Conservation (phyloP, 2,329 filamentous ascomycete genomes). For the Colletotrichum chrysophilum region DNA sequence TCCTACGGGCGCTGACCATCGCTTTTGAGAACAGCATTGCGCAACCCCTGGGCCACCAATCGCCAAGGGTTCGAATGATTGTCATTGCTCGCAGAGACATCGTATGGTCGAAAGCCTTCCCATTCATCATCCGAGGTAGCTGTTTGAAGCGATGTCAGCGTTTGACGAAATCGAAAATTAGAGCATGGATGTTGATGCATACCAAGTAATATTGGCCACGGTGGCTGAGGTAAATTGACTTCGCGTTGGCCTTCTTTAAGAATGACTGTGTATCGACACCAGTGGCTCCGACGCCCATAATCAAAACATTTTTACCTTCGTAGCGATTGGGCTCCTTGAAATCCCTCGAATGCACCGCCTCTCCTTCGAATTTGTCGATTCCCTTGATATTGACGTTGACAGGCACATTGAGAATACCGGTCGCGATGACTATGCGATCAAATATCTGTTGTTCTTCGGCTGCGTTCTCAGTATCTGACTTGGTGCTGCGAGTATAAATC, state of each 20-base stretch:
- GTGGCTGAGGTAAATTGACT: conserved; percentile 17
- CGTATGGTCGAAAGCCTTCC: conserved; percentile 13
- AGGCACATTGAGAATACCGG: conserved; percentile 6
- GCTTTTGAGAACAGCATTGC: neutral
- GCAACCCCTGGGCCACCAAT: neutral
- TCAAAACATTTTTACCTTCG: conserved; percentile 59
- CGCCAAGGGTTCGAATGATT: neutral
- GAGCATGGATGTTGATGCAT: neutral
- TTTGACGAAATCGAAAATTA: neutral
- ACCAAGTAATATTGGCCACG: conserved; percentile 7
- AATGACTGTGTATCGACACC: conserved; percentile 63
- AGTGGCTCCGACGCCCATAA: conserved; percentile 81
- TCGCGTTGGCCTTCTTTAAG: conserved; percentile 11
- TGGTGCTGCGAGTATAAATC: neutral
- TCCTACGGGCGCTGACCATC: neutral
- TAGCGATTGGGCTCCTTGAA: conserved; percentile 19
- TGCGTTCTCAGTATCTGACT: neutral
- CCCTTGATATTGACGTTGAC: conserved; percentile 16
- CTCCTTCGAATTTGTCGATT: conserved; percentile 21
- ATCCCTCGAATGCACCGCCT: conserved; percentile 15
- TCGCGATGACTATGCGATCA: conserved; percentile 18
- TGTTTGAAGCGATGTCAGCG: neutral
- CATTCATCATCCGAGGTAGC: conserved; percentile 1
- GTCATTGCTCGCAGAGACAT: neutral
- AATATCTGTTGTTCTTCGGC: neutral